A percentile compares a stretch with the other conserved stretches of the same genome.
Evolutionary conservation across 1,139 yeast species (phyloP).

Genomic region (Geotrichum aggregatum): DNA sequence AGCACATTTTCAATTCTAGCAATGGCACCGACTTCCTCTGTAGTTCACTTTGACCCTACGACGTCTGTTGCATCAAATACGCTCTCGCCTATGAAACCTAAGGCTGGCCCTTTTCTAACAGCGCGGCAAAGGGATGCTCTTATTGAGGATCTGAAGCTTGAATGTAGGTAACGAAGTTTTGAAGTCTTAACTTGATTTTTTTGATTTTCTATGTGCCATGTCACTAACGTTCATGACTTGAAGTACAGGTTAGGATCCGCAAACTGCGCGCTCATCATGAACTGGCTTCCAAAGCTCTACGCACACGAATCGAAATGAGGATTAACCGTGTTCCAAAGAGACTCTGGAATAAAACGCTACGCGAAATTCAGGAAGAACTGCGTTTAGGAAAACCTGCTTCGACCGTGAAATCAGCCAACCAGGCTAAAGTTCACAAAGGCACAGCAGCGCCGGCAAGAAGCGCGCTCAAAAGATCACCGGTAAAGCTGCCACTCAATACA

Average conservation of each 20-base stretch:
- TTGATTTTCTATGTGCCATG: conserved; percentile 5
- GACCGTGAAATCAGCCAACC: neutral
- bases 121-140: conserved; percentile 33
- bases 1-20: too few species aligned
- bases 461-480: conserved; percentile 1
- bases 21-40: too few species aligned
- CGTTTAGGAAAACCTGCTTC: conserved; percentile 2
- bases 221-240: too few species aligned
- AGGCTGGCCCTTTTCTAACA: conserved; percentile 22
- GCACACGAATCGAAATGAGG: conserved; percentile 39
- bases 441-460: neutral
- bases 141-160: conserved; percentile 31
- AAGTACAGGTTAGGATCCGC: conserved; percentile 33
- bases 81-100: neutral
- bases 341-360: conserved; percentile 43
- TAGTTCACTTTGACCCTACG: too few species aligned
- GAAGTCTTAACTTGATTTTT: neutral
- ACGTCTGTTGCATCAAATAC: too few species aligned
- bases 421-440: neutral
- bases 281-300: conserved; percentile 37
- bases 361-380: conserved; percentile 30
- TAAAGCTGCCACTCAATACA: neutral
- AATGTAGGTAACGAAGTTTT: conserved; percentile 25
- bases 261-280: conserved; percentile 36
- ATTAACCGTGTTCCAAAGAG: conserved; percentile 42